Evolutionary conservation across 1,139 yeast genomes (phyloP).

Genomic region (Pichiaceae sp.): DNA sequence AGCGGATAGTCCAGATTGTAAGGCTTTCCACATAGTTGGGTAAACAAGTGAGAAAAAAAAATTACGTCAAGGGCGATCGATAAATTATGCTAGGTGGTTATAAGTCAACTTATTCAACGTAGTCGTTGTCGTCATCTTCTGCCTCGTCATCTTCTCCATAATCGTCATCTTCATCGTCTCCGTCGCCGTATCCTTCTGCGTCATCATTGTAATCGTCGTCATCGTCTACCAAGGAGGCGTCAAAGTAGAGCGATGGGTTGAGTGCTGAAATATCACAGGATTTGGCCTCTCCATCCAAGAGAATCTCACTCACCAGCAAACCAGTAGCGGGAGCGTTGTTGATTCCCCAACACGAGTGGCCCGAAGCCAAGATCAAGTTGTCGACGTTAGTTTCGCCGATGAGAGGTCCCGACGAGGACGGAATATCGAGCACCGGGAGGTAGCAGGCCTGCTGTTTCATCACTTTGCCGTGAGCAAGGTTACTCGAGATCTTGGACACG

Average conservation of each 20-base stretch:
- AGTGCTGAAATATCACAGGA: constrained; percentile 76
- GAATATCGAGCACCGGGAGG: constrained; percentile 87
- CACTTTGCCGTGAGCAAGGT: constrained; percentile 66
- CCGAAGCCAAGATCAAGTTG: constrained; percentile 74
- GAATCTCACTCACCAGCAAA: constrained; percentile 76
- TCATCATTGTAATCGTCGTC: constrained; percentile 37
- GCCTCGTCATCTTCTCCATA: constrained; percentile 21
- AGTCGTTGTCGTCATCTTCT: constrained; percentile 8
- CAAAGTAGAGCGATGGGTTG: constrained; percentile 82
- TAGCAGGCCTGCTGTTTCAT: constrained; percentile 90
- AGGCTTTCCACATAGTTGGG: constrained; percentile 22
- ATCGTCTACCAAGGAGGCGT: constrained; percentile 46
- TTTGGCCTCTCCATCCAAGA: constrained; percentile 74
- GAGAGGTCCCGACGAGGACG: constrained; percentile 86
- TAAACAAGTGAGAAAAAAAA: background rate
- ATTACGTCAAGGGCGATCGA: background rate
- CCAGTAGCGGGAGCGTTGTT: constrained; percentile 98
- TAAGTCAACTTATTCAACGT: background rate
- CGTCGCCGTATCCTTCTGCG: constrained; percentile 19
- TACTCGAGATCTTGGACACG: constrained; percentile 71
- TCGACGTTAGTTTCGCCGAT: constrained; percentile 88
- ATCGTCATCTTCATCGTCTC: constrained; percentile 17
- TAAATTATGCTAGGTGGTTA: background rate
- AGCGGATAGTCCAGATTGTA: constrained; percentile 58
- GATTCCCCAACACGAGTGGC: constrained; percentile 98